phyloP scores from a whole-genome alignment of 306 rosid species.

The Vachellia collinsii region DNA sequence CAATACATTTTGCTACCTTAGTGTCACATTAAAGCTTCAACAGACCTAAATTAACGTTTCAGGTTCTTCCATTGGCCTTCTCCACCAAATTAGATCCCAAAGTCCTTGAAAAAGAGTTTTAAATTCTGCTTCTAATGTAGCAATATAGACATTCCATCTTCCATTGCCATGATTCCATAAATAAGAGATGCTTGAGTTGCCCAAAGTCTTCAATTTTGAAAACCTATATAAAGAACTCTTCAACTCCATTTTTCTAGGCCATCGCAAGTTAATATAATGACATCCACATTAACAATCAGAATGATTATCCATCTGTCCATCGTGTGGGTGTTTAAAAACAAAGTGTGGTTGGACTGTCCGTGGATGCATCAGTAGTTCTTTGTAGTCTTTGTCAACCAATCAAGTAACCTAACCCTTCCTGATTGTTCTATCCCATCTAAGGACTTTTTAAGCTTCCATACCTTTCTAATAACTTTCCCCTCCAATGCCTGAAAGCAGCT shows the following conservation, averaged over 20 bases:
- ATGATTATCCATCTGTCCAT: not conserved
- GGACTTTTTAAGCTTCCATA: not conserved
- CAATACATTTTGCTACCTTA: not conserved
- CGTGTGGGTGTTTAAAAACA: not conserved
- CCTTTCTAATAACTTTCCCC: not conserved
- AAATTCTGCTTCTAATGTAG: not conserved
- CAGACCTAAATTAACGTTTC: not conserved
- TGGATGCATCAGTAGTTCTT: not conserved
- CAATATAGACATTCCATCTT: not conserved
- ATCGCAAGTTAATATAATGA: not conserved
- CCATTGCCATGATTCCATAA: not conserved
- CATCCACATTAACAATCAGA: not conserved
- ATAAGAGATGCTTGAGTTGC: not conserved
- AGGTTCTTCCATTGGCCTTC: slow-evolving; percentile 4
- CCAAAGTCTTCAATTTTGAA: not conserved
- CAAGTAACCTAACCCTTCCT: not conserved
- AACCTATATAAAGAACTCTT: not conserved
- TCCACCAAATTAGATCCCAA: not conserved
- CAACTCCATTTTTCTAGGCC: not conserved
- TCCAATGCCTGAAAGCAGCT: not conserved
- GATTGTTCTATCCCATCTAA: not conserved
- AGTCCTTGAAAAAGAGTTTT: not conserved
- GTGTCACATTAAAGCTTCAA: not conserved
- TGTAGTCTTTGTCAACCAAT: not conserved
- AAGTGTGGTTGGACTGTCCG: not conserved